A percentile compares a stretch with the other conserved stretches of the same genome.
Conservation (phyloP, 2,329 filamentous ascomycete species). For the Hypoxylon sp. region DNA sequence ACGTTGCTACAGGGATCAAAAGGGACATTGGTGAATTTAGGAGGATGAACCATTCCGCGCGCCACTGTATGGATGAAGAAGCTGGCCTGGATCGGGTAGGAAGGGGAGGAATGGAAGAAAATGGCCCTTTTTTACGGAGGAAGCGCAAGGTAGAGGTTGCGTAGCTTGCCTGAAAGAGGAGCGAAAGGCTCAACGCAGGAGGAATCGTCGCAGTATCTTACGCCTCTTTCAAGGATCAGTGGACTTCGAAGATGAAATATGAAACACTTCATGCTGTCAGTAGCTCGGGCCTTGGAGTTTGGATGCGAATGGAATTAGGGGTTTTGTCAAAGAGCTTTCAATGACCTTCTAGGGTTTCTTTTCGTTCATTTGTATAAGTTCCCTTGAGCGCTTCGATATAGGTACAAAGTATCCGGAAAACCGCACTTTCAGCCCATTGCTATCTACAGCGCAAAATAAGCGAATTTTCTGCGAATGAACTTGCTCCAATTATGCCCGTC, state of each 20-base stretch:
- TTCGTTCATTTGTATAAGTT: slow-evolving; percentile 31
- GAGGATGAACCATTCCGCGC: slow-evolving; percentile 6
- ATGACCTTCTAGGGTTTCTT: slow-evolving; percentile 34
- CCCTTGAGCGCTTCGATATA: slow-evolving; percentile 33
- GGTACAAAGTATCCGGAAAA: slow-evolving; percentile 36
- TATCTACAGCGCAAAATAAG: slow-evolving; percentile 17
- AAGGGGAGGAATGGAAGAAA: slow-evolving; percentile 7
- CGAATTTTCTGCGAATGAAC: slow-evolving; percentile 22
- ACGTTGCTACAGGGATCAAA: slow-evolving; percentile 30
- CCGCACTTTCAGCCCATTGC: slow-evolving; percentile 15
- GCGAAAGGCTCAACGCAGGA: slow-evolving; percentile 27
- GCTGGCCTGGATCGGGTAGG: slow-evolving; percentile 10
- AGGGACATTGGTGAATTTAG: slow-evolving; percentile 27
- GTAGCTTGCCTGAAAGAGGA: slow-evolving; percentile 34
- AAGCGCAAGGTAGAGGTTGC: slow-evolving; percentile 36
- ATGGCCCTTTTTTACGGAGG: slow-evolving; percentile 49
- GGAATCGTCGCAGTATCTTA: slow-evolving; percentile 28
- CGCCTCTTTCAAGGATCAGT: slow-evolving; percentile 35
- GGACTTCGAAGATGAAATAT: slow-evolving; percentile 33
- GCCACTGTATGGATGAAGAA: slow-evolving; percentile 26
- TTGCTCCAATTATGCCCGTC: slow-evolving; percentile 39
- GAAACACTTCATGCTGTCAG: slow-evolving; percentile 17
- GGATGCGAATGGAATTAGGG: slow-evolving; percentile 1
- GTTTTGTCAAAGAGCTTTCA: slow-evolving; percentile 21
- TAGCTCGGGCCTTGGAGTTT: slow-evolving; percentile 11